Evolutionary conservation across 2,329 filamentous ascomycete genomes (phyloP), one percentile per base, ranked within the genome.

Genomic region (Tolypocladium ophioglossoides): DNA sequence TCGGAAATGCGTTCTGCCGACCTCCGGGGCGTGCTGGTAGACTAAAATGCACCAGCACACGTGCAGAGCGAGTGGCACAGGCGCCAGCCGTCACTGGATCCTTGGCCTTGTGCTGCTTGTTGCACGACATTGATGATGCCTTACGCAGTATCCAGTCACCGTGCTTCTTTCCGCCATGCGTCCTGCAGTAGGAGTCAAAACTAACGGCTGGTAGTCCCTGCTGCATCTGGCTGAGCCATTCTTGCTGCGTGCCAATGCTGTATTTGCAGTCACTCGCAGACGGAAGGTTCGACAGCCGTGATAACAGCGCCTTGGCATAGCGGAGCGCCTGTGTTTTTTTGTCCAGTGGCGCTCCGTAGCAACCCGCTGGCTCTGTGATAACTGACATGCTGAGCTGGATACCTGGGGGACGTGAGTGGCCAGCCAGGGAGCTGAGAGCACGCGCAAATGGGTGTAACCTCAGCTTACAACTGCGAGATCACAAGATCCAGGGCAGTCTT

Each of bases 1-100:
- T 3, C 44, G 44, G 44, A 47, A 47, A 54, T 50, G 16, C 11
- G 44, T 60, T 62, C 51, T 55, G 54, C 60, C 60, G 59, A n/a
- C 7, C n/a, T 57, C 55, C 56, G 59, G 51, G 10, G 37, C 5
- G 18, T 4, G 5, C 30, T 0, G 49, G n/a, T 3, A 22, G 44
- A 47, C 44, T 47, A 47, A 47, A 47, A 32, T 18, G 41, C 22
- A 10, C 14, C 41, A 16, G 9, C 24, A 46, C 16, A 7, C 2
- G 7, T 27, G 41, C 14, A 24, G 22, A 46, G 14, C 6, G 8
- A 9, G 16, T 2, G 37, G 37, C 37, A 18, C 37, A n/a, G 37
- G 37, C 37, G 37, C 18, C 37, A 2, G 37, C 37, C 37, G 37
- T 39, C 18, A 39, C 7, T n/a, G 18, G 37, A 18, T 9, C 16